These are phyloP conservation scores for Yamadazyma philogaea DNA, from an alignment of 805 yeast genomes.

Conservation along the genomic window DNA sequence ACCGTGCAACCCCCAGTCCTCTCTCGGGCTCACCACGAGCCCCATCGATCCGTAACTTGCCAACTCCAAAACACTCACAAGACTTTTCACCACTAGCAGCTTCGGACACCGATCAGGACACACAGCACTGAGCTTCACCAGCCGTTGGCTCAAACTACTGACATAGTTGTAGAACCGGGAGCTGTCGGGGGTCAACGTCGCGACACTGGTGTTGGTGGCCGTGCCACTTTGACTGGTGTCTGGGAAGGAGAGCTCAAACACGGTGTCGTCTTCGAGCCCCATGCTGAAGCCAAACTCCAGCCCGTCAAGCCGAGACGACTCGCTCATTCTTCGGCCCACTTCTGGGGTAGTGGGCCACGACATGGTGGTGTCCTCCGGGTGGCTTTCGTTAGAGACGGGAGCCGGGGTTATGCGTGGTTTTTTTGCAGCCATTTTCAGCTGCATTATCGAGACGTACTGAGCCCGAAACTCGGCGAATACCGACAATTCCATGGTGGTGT, in stretches of 20 bases:
- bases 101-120: constrained; percentile 14
- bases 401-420: not conserved
- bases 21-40: not conserved
- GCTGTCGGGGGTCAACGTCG: not conserved
- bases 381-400: no score
- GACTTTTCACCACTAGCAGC: constrained; percentile 27
- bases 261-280: not conserved
- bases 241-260: constrained; percentile 23
- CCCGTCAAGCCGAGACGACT: not conserved
- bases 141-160: not conserved
- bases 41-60: constrained; percentile 13
- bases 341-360: constrained; percentile 4
- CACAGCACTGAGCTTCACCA: constrained; percentile 6
- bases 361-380: not conserved
- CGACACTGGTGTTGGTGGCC: constrained; percentile 6
- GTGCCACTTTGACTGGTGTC: constrained; percentile 14
- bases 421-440: not conserved
- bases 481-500: not conserved
- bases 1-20: not conserved
- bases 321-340: constrained; percentile 1
- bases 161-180: constrained; percentile 2
- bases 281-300: not conserved
- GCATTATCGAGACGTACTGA: not conserved
- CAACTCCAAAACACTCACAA: constrained; percentile 24
- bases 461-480: not conserved